These are phyloP conservation scores for Angomonas deanei DNA, from an alignment of 208 protist species.

Conservation along the genomic window DNA sequence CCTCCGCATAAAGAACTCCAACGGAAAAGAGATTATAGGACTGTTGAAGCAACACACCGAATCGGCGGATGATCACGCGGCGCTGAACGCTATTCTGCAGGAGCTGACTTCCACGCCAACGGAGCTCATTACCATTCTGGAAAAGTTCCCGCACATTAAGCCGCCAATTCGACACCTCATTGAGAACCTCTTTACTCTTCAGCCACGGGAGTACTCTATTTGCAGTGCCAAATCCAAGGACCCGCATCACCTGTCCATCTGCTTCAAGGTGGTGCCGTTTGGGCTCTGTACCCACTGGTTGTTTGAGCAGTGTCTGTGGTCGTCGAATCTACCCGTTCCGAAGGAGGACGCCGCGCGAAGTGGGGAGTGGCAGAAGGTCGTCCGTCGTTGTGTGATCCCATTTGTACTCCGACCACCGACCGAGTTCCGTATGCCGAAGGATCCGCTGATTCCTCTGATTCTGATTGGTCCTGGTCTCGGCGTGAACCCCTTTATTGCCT, in stretches of 20 bases:
- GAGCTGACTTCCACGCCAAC: slow-evolving; percentile 2
- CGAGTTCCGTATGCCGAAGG: slow-evolving; percentile 57
- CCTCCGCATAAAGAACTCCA: slow-evolving; percentile 22
- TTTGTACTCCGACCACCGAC: slow-evolving; percentile 30
- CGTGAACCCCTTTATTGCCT: slow-evolving; percentile 77
- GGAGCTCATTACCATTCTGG: slow-evolving; percentile 28
- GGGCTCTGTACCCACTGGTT: slow-evolving; percentile 62
- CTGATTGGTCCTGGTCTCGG: slow-evolving; percentile 87
- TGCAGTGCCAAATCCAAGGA: slow-evolving; percentile 48
- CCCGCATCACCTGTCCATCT: slow-evolving; percentile 57
- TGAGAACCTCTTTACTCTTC: slow-evolving; percentile 58
- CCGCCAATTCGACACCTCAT: slow-evolving; percentile 51
- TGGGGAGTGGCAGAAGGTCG: slow-evolving; percentile 8
- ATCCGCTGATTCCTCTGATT: slow-evolving; percentile 52
- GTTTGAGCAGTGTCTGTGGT: slow-evolving; percentile 34
- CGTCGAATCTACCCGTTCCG: background rate
- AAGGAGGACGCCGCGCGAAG: background rate
- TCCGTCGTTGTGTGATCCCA: slow-evolving; percentile 19
- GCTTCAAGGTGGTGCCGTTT: slow-evolving; percentile 70
- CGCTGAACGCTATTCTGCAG: slow-evolving; percentile 9
- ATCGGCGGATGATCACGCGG: slow-evolving; percentile 5
- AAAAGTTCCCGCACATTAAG: slow-evolving; percentile 5
- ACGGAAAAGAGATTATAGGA: slow-evolving; percentile 15
- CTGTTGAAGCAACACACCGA: slow-evolving; percentile 15
- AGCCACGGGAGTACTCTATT: slow-evolving; percentile 91